These are phyloP conservation scores for Diaporthe helianthi DNA, from an alignment of 2,329 filamentous ascomycete species.

Conservation along the genomic window DNA sequence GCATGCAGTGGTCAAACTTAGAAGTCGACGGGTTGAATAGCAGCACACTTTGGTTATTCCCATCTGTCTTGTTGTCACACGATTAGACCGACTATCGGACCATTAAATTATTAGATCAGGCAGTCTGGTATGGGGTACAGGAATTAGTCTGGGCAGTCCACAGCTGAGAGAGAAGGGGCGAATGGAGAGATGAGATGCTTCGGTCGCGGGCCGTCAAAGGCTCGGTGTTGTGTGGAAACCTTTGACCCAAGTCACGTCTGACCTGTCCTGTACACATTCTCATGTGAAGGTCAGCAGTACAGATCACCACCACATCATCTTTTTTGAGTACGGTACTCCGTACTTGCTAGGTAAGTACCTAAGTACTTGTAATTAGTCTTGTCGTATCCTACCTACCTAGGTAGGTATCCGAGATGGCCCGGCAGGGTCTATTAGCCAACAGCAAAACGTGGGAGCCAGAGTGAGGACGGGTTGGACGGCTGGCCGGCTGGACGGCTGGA, in stretches of 20 bases:
- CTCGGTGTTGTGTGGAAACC: neutral
- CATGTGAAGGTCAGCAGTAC: neutral
- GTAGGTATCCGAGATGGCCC: constrained; percentile 4
- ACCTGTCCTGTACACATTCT: too few relatives aligned
- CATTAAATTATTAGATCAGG: neutral
- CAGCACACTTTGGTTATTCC: neutral
- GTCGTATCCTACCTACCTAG: too few relatives aligned
- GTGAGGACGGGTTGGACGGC: constrained; percentile 7
- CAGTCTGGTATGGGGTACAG: neutral
- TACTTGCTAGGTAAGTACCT: too few relatives aligned
- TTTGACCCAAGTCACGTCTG: constrained; percentile 13
- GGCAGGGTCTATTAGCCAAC: neutral
- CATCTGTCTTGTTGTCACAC: neutral
- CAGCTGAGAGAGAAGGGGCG: neutral
- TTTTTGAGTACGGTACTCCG: too few relatives aligned
- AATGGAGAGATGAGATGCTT: neutral
- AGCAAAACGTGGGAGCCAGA: constrained; percentile 24
- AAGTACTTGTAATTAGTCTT: neutral
- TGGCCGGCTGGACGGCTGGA: too few relatives aligned
- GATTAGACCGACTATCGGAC: neutral
- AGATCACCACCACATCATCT: too few relatives aligned
- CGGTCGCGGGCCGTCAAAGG: neutral
- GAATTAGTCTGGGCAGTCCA: neutral
- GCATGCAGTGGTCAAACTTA: neutral
- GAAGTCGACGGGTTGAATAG: neutral